phyloP scores from a whole-genome alignment of 164 flowering plant species.

The Pachysandra terminalis region DNA sequence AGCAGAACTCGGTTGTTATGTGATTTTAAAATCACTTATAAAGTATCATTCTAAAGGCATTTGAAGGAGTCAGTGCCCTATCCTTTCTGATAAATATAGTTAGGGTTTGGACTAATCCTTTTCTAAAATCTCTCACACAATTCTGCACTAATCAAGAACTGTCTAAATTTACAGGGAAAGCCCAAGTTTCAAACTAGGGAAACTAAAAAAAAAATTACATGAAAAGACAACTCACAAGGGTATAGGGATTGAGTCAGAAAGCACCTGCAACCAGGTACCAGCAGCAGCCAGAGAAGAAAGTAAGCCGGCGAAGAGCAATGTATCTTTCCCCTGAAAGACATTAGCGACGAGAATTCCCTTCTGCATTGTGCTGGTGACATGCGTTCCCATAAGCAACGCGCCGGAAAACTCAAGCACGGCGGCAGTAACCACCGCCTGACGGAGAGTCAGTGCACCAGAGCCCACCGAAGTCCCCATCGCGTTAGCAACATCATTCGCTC shows the following conservation, averaged over 20 bases:
- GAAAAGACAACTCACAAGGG: not conserved
- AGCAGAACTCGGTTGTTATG: too few relatives aligned
- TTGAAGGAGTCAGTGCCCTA: not conserved
- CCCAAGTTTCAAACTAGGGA: too few relatives aligned
- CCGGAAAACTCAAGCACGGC: constrained; percentile 93
- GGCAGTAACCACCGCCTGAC: constrained; percentile 90
- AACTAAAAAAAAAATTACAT: not conserved
- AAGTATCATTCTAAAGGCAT: too few relatives aligned
- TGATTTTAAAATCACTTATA: too few relatives aligned
- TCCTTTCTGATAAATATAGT: not conserved
- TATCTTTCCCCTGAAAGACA: constrained; percentile 84
- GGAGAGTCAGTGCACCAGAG: constrained; percentile 76
- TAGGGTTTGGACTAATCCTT: too few relatives aligned
- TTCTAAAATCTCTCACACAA: too few relatives aligned
- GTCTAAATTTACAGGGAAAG: constrained; percentile 1
- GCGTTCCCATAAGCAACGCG: constrained; percentile 87
- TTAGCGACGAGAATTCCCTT: constrained; percentile 83
- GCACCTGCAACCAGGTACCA: constrained; percentile 98
- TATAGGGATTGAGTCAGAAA: not conserved
- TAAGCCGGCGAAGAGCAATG: constrained; percentile 85
- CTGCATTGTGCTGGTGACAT: constrained; percentile 97
- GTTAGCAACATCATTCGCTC: constrained; percentile 97
- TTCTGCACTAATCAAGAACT: too few relatives aligned
- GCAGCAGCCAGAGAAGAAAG: constrained; percentile 95
- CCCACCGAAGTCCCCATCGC: constrained; percentile 99